Evolutionary conservation across 768 basidiomycete genomes (phyloP).

Genomic region (Gloeostereum incarnatum): DNA sequence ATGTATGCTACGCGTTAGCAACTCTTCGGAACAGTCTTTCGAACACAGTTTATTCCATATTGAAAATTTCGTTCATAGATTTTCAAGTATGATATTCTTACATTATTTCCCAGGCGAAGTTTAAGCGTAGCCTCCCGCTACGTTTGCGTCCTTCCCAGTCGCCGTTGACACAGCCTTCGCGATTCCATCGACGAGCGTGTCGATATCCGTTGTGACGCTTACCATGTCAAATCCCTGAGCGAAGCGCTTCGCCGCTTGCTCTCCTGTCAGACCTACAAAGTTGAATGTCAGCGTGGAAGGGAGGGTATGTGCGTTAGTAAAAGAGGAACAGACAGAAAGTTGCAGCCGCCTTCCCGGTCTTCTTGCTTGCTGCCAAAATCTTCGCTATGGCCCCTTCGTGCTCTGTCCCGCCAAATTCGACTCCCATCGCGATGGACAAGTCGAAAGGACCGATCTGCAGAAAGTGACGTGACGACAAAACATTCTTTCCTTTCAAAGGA

Average conservation of each 20-base stretch:
- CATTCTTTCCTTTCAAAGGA: neutral
- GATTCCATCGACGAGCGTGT: conserved; percentile 12
- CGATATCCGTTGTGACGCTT: conserved; percentile 17
- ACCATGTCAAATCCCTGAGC: conserved; percentile 18
- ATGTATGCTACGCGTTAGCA: too few species aligned
- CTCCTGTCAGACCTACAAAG: conserved; percentile 13
- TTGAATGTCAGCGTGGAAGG: neutral
- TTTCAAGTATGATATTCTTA: too few species aligned
- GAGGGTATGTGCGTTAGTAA: neutral
- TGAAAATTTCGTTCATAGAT: too few species aligned
- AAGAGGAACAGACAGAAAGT: conserved; percentile 12
- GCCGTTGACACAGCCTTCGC: conserved; percentile 9
- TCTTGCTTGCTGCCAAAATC: conserved; percentile 12
- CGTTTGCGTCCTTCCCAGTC: conserved; percentile 5
- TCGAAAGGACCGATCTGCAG: conserved; percentile 16
- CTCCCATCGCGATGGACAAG: conserved; percentile 15
- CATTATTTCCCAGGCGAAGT: too few species aligned
- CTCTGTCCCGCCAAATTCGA: conserved; percentile 11
- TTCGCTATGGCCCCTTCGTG: conserved; percentile 13
- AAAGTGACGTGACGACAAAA: neutral
- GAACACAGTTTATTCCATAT: too few species aligned
- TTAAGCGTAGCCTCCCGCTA: conserved; percentile 4
- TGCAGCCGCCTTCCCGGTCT: conserved; percentile 14
- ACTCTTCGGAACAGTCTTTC: too few species aligned
- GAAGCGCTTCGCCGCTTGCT: conserved; percentile 16